Percentiles rank a stretch among this genome's conserved stretches.
These are phyloP conservation scores for Penicillium olsonii DNA, from an alignment of 2,329 filamentous ascomycete species.

Conservation along the genomic window DNA sequence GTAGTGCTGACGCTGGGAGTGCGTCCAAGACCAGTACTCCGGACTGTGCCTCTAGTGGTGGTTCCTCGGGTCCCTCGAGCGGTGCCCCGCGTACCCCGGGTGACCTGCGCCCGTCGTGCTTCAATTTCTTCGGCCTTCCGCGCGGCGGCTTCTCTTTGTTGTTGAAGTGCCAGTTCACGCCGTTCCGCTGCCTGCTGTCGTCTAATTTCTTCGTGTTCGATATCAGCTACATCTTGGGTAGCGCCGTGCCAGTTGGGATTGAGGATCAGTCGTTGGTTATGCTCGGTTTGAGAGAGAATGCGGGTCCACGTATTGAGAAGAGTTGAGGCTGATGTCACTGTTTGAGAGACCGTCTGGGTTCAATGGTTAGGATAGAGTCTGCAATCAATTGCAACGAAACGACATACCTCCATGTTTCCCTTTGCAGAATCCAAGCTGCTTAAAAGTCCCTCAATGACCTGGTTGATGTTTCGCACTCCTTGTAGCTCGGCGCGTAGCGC, in stretches of 20 bases:
- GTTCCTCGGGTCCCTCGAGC: slow-evolving; percentile 33
- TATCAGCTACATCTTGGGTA: slow-evolving; percentile 79
- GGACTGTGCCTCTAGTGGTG: slow-evolving; percentile 36
- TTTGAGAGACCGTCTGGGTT: slow-evolving; percentile 74
- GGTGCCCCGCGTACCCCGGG: slow-evolving; percentile 33
- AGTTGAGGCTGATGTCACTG: slow-evolving; percentile 82
- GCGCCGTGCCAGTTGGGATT: slow-evolving; percentile 89
- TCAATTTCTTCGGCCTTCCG: slow-evolving; percentile 54
- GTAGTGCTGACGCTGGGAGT: slow-evolving; percentile 36
- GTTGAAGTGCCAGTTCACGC: slow-evolving; percentile 74
- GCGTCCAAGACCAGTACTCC: slow-evolving; percentile 36
- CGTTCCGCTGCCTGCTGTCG: slow-evolving; percentile 77
- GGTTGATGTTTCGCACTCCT: slow-evolving; percentile 81
- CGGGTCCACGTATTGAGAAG: slow-evolving; percentile 94
- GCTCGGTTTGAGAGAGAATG: slow-evolving; percentile 94
- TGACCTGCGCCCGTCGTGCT: slow-evolving; percentile 38
- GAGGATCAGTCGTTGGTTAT: slow-evolving; percentile 89
- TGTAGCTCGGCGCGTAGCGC: slow-evolving; percentile 77
- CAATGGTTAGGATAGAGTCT: not conserved
- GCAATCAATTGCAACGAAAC: not conserved
- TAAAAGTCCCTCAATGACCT: slow-evolving; percentile 69
- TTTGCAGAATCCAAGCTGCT: slow-evolving; percentile 50
- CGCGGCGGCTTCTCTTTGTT: slow-evolving; percentile 69
- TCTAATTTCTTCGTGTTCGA: slow-evolving; percentile 75
- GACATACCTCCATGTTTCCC: slow-evolving; percentile 50